These are phyloP conservation scores for Rhazya stricta DNA, from an alignment of 257 asterid genomes.

Conservation along the genomic window DNA sequence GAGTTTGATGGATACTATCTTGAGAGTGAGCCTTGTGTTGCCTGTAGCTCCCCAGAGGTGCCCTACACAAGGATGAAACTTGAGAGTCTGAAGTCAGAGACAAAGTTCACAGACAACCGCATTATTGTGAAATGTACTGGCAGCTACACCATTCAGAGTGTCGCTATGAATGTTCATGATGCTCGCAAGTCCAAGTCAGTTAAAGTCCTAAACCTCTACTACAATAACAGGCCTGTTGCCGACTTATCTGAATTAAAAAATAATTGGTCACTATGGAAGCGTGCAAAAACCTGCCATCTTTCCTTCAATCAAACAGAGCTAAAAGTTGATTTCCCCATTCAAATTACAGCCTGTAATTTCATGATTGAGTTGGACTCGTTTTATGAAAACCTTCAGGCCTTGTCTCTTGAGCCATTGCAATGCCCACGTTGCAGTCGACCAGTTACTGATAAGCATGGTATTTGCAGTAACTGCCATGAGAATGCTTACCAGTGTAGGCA, in stretches of 20 bases:
- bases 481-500: constrained; percentile 99
- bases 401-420: constrained; percentile 97
- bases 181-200: constrained; percentile 96
- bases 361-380: constrained; percentile 98
- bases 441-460: constrained; percentile 95
- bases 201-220: constrained; percentile 91
- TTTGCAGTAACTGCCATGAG: constrained; percentile 94
- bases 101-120: constrained; percentile 96
- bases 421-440: constrained; percentile 99
- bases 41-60: constrained; percentile 99
- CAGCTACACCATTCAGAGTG: constrained; percentile 96
- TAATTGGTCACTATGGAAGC: constrained; percentile 97
- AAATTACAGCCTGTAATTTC: constrained; percentile 94
- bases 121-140: constrained; percentile 99
- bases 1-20: constrained; percentile 99
- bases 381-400: constrained; percentile 96
- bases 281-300: constrained; percentile 95
- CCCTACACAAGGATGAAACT: constrained; percentile 97
- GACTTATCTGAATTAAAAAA: constrained; percentile 96
- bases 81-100: constrained; percentile 93
- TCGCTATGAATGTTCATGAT: constrained; percentile 97
- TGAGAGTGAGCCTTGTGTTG: constrained; percentile 99
- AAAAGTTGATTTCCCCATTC: constrained; percentile 92
- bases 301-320: constrained; percentile 91
- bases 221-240: constrained; percentile 98